Evolutionary conservation across 768 basidiomycete species (phyloP).

Genomic region (Tulasnella sp.): DNA sequence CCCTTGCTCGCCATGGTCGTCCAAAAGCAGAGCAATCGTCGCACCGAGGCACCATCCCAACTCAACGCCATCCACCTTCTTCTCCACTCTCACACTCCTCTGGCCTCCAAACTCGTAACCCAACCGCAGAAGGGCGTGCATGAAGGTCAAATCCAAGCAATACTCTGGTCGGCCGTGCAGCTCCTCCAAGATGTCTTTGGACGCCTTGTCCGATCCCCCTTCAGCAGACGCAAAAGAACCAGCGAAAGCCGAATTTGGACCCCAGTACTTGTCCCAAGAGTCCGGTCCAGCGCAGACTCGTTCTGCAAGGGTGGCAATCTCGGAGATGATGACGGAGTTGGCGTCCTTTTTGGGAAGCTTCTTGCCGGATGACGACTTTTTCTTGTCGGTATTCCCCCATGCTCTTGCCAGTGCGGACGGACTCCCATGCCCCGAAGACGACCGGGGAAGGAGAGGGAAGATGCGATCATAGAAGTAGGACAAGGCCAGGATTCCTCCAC

Average conservation of each 20-base stretch:
- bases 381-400: conserved; percentile 34
- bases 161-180: conserved; percentile 85
- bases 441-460: conserved; percentile 61
- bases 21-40: conserved; percentile 37
- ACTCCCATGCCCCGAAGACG: neutral
- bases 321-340: conserved; percentile 53
- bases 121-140: conserved; percentile 81
- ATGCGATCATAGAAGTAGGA: conserved; percentile 99
- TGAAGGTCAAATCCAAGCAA: conserved; percentile 95
- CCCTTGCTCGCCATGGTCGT: conserved; percentile 34
- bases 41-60: conserved; percentile 53
- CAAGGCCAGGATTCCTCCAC: conserved; percentile 84
- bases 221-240: neutral
- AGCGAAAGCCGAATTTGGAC: conserved; percentile 31
- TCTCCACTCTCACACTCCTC: conserved; percentile 75
- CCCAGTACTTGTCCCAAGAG: conserved; percentile 53
- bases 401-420: conserved; percentile 39
- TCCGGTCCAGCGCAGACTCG: conserved; percentile 72
- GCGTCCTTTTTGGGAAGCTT: conserved; percentile 27
- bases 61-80: conserved; percentile 67
- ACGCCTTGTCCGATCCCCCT: conserved; percentile 41
- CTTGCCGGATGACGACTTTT: neutral
- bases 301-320: conserved; percentile 65
- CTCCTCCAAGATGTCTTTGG: conserved; percentile 60
- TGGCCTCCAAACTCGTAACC: conserved; percentile 86